Evolutionary conservation across 192 early-diverging fungal species (phyloP), one percentile per base, ranked within the genome.

Genomic region (Rhizophagus clarus): DNA sequence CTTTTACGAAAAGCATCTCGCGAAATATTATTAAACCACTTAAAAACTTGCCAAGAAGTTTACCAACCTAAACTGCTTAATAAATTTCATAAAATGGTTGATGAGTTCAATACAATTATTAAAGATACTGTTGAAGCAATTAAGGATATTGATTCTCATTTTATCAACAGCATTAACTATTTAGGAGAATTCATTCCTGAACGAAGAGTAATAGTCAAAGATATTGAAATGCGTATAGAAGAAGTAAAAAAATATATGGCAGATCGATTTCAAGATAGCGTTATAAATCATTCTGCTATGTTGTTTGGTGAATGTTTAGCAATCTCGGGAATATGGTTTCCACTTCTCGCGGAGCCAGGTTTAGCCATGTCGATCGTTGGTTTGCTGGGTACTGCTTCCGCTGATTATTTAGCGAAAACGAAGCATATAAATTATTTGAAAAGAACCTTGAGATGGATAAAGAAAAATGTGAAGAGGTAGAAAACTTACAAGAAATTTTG

Each of bases 321-420:
- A 22, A n/a, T 72, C 37, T 37, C 71, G 37, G 71, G 40, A 72
- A 40, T 72, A n/a, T 72, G 40, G 40, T 72, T 72, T 14, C 71
- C 71, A 26, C 71, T 42, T 47, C 0, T 20, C 10, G 8, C 47
- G 12, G 22, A 29, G 24, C 40, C 71, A 72, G 71, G 71, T 26
- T 6, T 45, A 47, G 9, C 17, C n/a, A 20, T 72, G 47, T 72
- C 71, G 71, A 3, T n/a, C 47, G n/a, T 9, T 24, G 71, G 71
- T 49, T 72, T 11, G 12, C 3, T 72, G 4, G 7, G 71, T 47
- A 26, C 22, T 4, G 42, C 71, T 26, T 5, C 40, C 24, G 5
- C 71, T 37, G 71, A 72, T n/a, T 11, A 5, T 26, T 22, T 24
- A 47, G 5, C 71, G 71, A 72, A 47, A 72, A 72, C 15, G 71